Evolutionary conservation across 2,329 filamentous ascomycete genomes (phyloP), one percentile per base, ranked within the genome.

Genomic region (Monilinia vaccinii-corymbosi): DNA sequence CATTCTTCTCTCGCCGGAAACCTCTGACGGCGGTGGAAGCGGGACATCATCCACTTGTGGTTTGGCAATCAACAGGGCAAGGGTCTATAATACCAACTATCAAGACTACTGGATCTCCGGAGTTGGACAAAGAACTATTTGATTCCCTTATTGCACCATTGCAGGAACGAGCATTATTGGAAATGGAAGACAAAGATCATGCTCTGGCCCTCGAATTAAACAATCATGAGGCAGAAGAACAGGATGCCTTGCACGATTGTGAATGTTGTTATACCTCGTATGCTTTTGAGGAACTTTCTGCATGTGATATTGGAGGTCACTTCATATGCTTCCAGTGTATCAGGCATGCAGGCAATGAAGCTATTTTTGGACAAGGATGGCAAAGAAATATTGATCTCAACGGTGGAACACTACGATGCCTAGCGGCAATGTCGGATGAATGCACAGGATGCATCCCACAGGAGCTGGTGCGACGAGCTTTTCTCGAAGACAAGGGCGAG

Each of bases 291-390:
- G 83, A 89, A 68, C 81, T 92, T 61, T 84, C 87, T 0, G 80
- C 57, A 13, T 94, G 89, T 75, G 81, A 82, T 69, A 73, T 78
- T 36, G 79, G 81, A 3, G 85, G 83, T 1, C 89, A 94, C 74
- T 81, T 89, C 70, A 79, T 93, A 58, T 94, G 89, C 74, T 86
- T 92, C 73, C 82, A 83, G 49, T 97, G 94, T 73, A 86, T 97
- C 55, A 86, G 87, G 64, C 84, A 88, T 65, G 87, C 91, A 13
- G 81, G 93, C 61, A 88, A 87, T 53, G 93, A 97, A 71, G 91
- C 92, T 2, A 77, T 97, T 0, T 97, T 96, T 71, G 94, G 94
- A 0, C 94, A 97, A 72, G 90, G 90, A 56, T 97, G 93, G 90
- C 82, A 84, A 53, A 85, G 88, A 61, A 94, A 84, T 68, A 87